Evolutionary conservation across 2,329 filamentous ascomycete species (phyloP).

Genomic region (Metarhizium robertsii): DNA sequence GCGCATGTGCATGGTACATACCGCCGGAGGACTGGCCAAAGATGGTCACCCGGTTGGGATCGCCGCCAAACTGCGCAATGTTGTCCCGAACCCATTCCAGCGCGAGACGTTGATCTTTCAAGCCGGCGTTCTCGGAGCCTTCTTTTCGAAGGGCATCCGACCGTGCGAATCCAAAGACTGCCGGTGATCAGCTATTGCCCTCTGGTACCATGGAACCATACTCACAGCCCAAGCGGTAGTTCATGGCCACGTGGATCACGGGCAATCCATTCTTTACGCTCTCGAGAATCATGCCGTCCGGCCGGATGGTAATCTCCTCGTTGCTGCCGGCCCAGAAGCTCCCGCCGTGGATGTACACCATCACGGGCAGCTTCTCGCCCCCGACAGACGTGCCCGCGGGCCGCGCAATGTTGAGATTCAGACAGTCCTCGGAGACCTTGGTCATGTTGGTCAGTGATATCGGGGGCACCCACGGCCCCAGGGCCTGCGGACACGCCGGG

Average conservation of each 20-base stretch:
- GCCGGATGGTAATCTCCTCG: conserved; percentile 23
- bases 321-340: conserved; percentile 22
- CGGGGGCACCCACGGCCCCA: conserved; percentile 19
- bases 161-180: conserved; percentile 19
- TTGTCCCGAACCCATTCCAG: conserved; percentile 33
- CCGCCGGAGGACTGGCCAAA: conserved; percentile 23
- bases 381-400: conserved; percentile 14
- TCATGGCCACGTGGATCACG: conserved; percentile 25
- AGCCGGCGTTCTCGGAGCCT: conserved; percentile 32
- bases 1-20: not conserved
- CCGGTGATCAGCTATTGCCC: not conserved
- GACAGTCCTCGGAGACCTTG: conserved; percentile 26
- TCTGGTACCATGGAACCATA: not conserved
- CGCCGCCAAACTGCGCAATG: conserved; percentile 41
- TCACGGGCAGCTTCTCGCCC: conserved; percentile 21
- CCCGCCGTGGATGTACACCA: conserved; percentile 26
- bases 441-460: conserved; percentile 27
- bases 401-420: conserved; percentile 25
- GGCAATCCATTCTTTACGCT: conserved; percentile 32
- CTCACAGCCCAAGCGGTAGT: conserved; percentile 19
- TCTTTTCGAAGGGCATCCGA: conserved; percentile 12
- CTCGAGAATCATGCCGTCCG: conserved; percentile 35
- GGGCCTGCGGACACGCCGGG: conserved; percentile 33
- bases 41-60: conserved; percentile 30
- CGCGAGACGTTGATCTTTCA: conserved; percentile 42